phyloP scores from a whole-genome alignment of 2,329 filamentous ascomycete genomes.

The Xylariaceae sp. region DNA sequence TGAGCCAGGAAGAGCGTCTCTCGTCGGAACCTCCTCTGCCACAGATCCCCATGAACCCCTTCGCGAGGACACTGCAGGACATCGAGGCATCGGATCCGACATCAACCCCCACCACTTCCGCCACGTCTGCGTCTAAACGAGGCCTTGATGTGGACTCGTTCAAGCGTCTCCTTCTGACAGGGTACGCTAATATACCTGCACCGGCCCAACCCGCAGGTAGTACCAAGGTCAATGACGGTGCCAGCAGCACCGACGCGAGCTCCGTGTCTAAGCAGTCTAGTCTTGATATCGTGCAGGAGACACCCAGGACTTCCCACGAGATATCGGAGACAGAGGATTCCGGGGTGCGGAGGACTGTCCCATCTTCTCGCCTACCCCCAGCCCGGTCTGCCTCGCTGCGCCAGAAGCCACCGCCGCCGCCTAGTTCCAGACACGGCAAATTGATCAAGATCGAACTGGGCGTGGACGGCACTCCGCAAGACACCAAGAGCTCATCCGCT shows the following conservation, averaged over 20 bases:
- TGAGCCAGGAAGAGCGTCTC: slow-evolving; percentile 13
- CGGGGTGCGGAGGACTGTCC: slow-evolving; percentile 41
- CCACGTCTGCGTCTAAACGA: slow-evolving; percentile 35
- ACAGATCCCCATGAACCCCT: slow-evolving; percentile 49
- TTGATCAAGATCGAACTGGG: slow-evolving; percentile 56
- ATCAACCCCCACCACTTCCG: slow-evolving; percentile 33
- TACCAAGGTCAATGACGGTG: slow-evolving; percentile 36
- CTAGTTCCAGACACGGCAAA: slow-evolving; percentile 74
- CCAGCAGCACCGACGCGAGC: slow-evolving; percentile 57
- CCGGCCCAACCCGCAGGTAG: slow-evolving; percentile 27
- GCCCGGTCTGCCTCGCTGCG: slow-evolving; percentile 23
- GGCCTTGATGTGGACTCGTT: slow-evolving; percentile 77
- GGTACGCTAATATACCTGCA: slow-evolving; percentile 47
- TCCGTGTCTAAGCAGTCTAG: slow-evolving; percentile 59
- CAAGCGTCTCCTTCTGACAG: slow-evolving; percentile 72
- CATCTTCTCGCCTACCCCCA: slow-evolving; percentile 25
- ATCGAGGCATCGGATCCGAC: slow-evolving; percentile 39
- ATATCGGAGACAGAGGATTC: slow-evolving; percentile 50
- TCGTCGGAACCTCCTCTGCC: slow-evolving; percentile 20
- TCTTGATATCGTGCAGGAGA: slow-evolving; percentile 50
- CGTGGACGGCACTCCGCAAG: slow-evolving; percentile 34
- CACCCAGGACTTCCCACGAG: slow-evolving; percentile 59
- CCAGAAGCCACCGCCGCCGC: slow-evolving; percentile 64
- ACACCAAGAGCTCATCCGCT: slow-evolving; percentile 8
- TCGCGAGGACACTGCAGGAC: slow-evolving; percentile 54